Base-by-base conservation (phyloP, 352 stramenopile genomes). In the Phytophthora meadii region DNA sequence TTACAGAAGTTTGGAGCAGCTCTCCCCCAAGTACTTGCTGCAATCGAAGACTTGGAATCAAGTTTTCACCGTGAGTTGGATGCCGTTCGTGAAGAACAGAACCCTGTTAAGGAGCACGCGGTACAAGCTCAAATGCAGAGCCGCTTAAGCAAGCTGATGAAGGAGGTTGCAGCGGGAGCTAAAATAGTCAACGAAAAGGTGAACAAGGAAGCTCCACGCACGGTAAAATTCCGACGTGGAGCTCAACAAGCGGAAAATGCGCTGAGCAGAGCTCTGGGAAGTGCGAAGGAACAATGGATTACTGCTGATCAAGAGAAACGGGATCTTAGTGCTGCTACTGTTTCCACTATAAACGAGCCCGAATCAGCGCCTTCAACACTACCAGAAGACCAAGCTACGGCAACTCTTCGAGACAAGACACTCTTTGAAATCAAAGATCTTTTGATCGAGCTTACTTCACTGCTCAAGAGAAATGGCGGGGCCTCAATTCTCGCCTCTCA, bases 401-500 rank as follows among this genome's bases (percentile, higher is more conserved):
- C 62, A 8, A 70, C 74, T 41, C 39, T 67, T 44, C 60, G 62
- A 11, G 70, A 86, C 15, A 69, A 84, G 22, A 80, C 72, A 15
- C 63, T 89, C 17, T 81, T 80, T n/a, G 66, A 87, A 39, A 87
- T 89, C 40, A 89, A 87, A 32, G 74, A 89, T 12, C 37, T 88
- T 34, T 39, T 89, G 6, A 62, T 78, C 10, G 61, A 49, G 0
- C 65, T 87, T 19, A 79, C 55, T 10, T 76, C 68, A 5, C 63
- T 81, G 25, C 47, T 76, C 24, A 56, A 58, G 14, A 64, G 47
- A 12, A 47, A 62, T n/a, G 48, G 44, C 6, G 52, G 59, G 10
- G 36, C 56, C 7, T 72, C 50, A 2, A 54, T 52, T 8, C 17
- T 22, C 27, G 9, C n/a, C 15, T 4, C 50, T 27, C 48, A 50